Conservation (phyloP, 129 eudicot species). For the Mikania micrantha region DNA sequence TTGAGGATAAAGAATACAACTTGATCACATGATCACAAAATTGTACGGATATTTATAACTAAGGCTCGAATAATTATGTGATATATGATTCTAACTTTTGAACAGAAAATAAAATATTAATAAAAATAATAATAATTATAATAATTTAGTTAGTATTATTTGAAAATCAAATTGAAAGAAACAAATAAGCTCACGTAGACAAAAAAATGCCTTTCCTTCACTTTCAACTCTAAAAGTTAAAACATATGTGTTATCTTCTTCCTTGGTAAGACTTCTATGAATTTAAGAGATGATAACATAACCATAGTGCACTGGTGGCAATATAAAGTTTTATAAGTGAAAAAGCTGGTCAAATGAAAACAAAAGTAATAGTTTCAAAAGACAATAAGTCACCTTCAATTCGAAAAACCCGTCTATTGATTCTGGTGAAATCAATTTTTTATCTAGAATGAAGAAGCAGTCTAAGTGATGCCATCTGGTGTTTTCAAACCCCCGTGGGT, state of each 20-base stretch:
- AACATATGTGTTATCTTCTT: neutral
- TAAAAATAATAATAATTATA: neutral
- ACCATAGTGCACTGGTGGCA: neutral
- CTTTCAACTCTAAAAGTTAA: neutral
- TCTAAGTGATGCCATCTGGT: constrained; percentile 82
- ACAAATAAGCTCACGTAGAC: neutral
- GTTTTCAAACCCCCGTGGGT: constrained; percentile 63
- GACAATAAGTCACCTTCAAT: constrained; percentile 48
- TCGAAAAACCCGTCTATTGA: constrained; percentile 57
- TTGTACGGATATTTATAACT: neutral
- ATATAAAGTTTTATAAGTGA: neutral
- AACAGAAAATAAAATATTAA: neutral
- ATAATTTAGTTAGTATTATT: neutral
- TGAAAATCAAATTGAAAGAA: neutral
- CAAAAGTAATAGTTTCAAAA: neutral
- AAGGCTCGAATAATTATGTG: neutral
- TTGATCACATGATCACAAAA: neutral
- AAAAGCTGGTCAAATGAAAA: neutral
- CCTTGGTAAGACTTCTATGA: neutral
- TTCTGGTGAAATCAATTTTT: constrained; percentile 32
- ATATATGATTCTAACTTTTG: neutral
- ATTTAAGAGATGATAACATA: neutral
- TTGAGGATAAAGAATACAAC: constrained; percentile 3
- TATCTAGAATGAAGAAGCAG: constrained; percentile 44
- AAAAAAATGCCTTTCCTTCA: neutral